Conservation (phyloP, 495 filamentous ascomycete genomes). For the Bacidia gigantensis region DNA sequence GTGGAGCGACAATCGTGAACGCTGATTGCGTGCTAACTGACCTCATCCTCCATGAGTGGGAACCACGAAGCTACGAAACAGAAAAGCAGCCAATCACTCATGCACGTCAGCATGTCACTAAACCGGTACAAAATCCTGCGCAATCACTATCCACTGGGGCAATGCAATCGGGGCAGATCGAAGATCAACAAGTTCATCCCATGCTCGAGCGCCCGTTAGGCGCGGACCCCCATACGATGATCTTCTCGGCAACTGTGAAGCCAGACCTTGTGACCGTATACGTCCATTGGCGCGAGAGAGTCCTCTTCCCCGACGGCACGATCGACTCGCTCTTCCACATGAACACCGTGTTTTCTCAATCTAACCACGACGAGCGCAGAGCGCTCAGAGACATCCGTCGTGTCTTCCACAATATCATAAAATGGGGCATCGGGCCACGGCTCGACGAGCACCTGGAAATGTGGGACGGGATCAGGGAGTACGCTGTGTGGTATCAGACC, state of each 20-base stretch:
- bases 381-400: neutral
- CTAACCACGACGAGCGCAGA: neutral
- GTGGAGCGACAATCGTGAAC: neutral
- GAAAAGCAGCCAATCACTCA: neutral
- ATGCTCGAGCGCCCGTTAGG: neutral
- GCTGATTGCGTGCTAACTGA: neutral
- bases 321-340: slow-evolving; percentile 1
- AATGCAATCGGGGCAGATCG: too few species aligned
- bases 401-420: neutral
- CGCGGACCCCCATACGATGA: neutral
- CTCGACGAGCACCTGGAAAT: neutral
- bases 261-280: neutral
- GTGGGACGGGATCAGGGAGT: neutral
- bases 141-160: neutral
- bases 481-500: neutral
- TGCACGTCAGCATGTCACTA: neutral
- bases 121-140: neutral
- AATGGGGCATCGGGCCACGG: neutral
- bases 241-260: neutral
- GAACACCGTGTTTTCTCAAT: neutral
- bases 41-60: neutral
- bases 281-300: slow-evolving; percentile 5
- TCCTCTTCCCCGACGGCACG: neutral
- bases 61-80: neutral
- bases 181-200: neutral